Percentiles rank a stretch among this genome's conserved stretches.
Evolutionary conservation across 495 filamentous ascomycete species (phyloP).

Genomic region (Aspergillus sclerotiicarbonarius): DNA sequence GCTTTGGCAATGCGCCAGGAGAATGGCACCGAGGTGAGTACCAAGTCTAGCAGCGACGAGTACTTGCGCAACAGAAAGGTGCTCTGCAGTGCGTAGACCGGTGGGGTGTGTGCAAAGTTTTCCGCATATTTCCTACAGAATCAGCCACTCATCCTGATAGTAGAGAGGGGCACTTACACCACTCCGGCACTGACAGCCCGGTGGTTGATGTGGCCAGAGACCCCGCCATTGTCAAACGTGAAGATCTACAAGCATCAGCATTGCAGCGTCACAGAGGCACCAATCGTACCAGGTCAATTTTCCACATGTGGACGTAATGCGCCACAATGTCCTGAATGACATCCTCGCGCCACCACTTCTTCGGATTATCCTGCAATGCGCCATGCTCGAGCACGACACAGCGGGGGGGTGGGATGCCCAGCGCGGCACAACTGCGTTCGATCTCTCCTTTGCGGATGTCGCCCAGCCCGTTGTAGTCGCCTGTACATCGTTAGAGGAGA

Average conservation of each 20-base stretch:
- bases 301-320: constrained; percentile 7
- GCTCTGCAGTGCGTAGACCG: constrained; percentile 9
- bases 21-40: constrained; percentile 9
- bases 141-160: background rate
- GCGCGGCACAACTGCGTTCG: constrained; percentile 8
- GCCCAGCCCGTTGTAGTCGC: constrained; percentile 11
- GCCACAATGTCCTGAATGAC: constrained; percentile 8
- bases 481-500: background rate
- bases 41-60: constrained; percentile 2
- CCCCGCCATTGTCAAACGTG: constrained; percentile 11
- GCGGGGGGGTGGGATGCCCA: constrained; percentile 4
- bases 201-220: constrained; percentile 13
- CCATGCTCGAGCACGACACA: constrained; percentile 9
- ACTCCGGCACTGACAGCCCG: constrained; percentile 8
- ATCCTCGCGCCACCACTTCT: constrained; percentile 12
- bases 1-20: constrained; percentile 7
- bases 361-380: constrained; percentile 13
- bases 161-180: constrained; percentile 1
- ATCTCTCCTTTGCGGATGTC: constrained; percentile 4
- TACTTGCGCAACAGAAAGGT: constrained; percentile 11
- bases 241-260: background rate
- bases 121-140: constrained; percentile 4
- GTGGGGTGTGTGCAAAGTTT: background rate
- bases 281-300: constrained; percentile 6
- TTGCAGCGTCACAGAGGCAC: background rate